A percentile compares a stretch with the other conserved stretches of the same genome.
phyloP scores from a whole-genome alignment of 257 asterid species.

The Nemophila menziesii region DNA sequence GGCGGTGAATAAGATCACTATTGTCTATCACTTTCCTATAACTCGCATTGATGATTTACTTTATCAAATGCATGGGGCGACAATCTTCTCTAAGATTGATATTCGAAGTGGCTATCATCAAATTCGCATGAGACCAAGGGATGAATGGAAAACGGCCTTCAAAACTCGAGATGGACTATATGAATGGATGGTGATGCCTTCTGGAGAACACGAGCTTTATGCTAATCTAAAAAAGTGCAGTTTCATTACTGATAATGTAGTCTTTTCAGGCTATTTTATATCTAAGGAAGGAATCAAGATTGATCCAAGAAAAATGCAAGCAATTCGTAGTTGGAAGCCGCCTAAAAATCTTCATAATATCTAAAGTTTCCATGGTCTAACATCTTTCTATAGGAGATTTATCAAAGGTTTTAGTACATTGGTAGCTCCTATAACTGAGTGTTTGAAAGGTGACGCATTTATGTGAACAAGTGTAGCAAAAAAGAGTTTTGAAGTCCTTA shows the following conservation, averaged over 20 bases:
- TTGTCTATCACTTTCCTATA: not conserved
- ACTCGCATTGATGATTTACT: not conserved
- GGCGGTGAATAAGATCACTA: constrained; percentile 1
- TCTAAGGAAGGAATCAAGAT: not conserved
- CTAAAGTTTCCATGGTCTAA: not conserved
- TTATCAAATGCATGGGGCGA: not conserved
- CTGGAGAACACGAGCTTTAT: constrained; percentile 2
- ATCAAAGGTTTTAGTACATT: not conserved
- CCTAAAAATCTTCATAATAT: not conserved
- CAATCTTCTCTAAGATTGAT: not conserved
- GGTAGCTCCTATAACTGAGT: not conserved
- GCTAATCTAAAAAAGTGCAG: not conserved
- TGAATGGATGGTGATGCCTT: constrained; percentile 8
- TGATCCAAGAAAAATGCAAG: not conserved
- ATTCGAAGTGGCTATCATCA: constrained; percentile 3
- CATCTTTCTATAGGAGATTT: not conserved
- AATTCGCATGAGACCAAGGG: not conserved
- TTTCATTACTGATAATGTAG: not conserved
- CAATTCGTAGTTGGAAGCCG: not conserved
- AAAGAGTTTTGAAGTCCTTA: no score
- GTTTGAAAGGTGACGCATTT: no score
- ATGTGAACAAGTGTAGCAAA: no score
- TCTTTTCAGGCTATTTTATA: constrained; percentile 2
- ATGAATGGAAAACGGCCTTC: constrained; percentile 2
- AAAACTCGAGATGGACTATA: not conserved